Base-by-base conservation (phyloP, 2,329 filamentous ascomycete genomes). In the Aspergillus aculeatinus region DNA sequence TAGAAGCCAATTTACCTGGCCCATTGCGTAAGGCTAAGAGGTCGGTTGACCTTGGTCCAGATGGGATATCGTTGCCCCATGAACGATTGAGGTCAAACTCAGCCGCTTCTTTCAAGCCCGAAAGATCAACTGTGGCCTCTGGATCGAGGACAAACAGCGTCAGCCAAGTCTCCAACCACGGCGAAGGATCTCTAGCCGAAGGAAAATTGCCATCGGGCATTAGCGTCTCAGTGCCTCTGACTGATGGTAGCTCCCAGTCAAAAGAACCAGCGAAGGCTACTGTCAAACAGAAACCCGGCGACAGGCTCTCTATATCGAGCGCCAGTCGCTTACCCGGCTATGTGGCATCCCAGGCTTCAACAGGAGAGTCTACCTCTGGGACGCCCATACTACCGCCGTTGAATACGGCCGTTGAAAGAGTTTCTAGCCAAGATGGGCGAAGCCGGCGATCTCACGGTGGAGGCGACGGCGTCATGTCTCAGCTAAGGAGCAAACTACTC, bases 401-500 rank as follows among this genome's bases (percentile, higher is more conserved):
- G 19, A 72, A 74, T 54, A 75, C 72, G 42, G 62, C 66, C 19
- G 55, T 74, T 42, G 66, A 70, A 42, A 61, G 67, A n/a, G 49
- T 60, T 27, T 56, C 58, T 19, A 58, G 55, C 23, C 65, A 64
- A 52, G 60, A 65, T 51, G 63, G 63, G 27, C 62, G 65, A 11
- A 56, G 63, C 27, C 68, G 63, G 49, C 70, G 62, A 23, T 59
- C 65, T 16, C 59, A 68, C 48, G 52, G 56, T 27, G 60, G 63
- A 12, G 57, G 62, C 42, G 70, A 73, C 57, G 64, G 74, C 59
- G 76, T 76, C 63, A 72, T 83, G 57, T 78, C 80, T 53, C 88
- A 90, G 67, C 89, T 96, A 81, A 87, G 89, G 63, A 90, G 91
- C 69, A 92, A 94, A 70, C 88, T 99, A 7, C 79, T 98, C 50